A percentile compares a stretch with the other conserved stretches of the same genome.
Conservation (phyloP, 768 basidiomycete species). For the Albatrellus ellisii region DNA sequence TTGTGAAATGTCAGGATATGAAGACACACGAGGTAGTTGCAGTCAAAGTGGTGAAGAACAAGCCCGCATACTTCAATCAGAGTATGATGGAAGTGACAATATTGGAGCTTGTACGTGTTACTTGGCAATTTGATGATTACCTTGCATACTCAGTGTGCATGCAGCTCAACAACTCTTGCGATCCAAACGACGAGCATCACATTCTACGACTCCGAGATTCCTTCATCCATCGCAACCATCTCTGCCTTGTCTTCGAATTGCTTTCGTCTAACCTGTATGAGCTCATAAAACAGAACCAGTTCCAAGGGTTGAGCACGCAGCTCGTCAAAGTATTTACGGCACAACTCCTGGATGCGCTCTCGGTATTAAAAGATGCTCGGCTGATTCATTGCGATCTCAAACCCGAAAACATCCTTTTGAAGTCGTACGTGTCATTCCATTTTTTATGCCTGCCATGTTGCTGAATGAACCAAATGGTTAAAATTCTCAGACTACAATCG, state of each 20-base stretch:
- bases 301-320: constrained; percentile 92
- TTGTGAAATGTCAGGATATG: constrained; percentile 99
- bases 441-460: constrained; percentile 2
- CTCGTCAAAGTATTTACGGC: constrained; percentile 98
- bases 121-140: constrained; percentile 1
- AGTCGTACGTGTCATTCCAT: constrained; percentile 48
- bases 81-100: constrained; percentile 99
- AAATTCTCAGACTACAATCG: constrained; percentile 63
- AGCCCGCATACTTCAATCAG: constrained; percentile 98
- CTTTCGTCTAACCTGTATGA: constrained; percentile 97
- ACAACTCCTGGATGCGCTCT: constrained; percentile 85
- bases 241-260: constrained; percentile 96
- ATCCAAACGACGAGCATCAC: constrained; percentile 92
- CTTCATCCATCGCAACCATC: constrained; percentile 92
- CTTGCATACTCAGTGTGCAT: constrained; percentile 1
- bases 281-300: constrained; percentile 99
- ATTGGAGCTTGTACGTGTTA: constrained; percentile 71
- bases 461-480: neutral
- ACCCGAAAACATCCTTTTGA: constrained; percentile 95
- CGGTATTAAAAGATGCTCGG: constrained; percentile 87
- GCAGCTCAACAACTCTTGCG: constrained; percentile 88
- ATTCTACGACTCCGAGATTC: constrained; percentile 90
- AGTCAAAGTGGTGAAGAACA: constrained; percentile 99
- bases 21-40: constrained; percentile 98
- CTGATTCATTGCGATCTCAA: constrained; percentile 98